Percentiles rank a stretch among this genome's conserved stretches.
Conservation (phyloP, 495 filamentous ascomycete genomes). For the Aspergillus carlsbadensis region DNA sequence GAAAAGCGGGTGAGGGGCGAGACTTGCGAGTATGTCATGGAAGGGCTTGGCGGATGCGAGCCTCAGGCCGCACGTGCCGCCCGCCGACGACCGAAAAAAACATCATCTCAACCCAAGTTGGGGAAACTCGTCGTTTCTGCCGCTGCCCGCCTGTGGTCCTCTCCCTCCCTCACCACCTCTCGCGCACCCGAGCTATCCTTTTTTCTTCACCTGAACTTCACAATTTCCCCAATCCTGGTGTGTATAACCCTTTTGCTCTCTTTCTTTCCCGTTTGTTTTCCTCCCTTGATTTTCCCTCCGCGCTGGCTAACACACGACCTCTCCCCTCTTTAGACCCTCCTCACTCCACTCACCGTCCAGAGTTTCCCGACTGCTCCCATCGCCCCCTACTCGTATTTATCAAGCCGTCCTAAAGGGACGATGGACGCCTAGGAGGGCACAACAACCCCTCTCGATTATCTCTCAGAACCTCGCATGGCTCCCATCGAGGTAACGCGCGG, state of each 20-base stretch:
- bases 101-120: constrained; percentile 27
- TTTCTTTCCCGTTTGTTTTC: neutral
- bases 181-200: neutral
- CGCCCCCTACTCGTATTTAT: neutral
- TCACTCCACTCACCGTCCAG: constrained; percentile 8
- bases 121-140: constrained; percentile 4
- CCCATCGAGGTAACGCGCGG: constrained; percentile 46
- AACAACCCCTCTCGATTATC: constrained; percentile 21
- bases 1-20: constrained; percentile 8
- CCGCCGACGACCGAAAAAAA: constrained; percentile 25
- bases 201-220: neutral
- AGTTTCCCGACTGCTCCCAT: neutral
- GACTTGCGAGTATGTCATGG: constrained; percentile 22
- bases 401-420: constrained; percentile 21
- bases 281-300: constrained; percentile 4
- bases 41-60: constrained; percentile 17
- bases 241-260: neutral
- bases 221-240: neutral
- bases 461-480: constrained; percentile 41
- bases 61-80: constrained; percentile 28
- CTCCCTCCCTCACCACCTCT: neutral
- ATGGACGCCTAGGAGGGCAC: constrained; percentile 40
- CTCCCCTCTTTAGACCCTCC: constrained; percentile 4
- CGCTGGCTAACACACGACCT: constrained; percentile 15
- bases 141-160: constrained; percentile 3